Conservation (phyloP, 106 monocot genomes). For the Gastrodia elata region DNA sequence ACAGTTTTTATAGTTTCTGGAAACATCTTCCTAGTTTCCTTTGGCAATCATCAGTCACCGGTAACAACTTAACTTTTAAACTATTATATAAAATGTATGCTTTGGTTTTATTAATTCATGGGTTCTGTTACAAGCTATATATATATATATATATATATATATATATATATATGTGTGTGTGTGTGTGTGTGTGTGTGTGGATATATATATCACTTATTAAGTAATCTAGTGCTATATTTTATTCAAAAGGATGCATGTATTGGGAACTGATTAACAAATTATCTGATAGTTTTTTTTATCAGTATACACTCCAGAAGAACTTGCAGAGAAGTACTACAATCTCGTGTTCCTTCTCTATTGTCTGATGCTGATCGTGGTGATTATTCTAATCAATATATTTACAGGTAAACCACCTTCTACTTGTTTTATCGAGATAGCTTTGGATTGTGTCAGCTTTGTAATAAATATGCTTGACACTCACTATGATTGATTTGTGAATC, state of each 20-base stretch:
- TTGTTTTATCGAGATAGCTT: not conserved
- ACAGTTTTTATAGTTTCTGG: constrained; percentile 90
- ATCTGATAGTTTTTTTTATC: constrained; percentile 19
- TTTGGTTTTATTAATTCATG: constrained; percentile 1
- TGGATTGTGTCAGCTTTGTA: not conserved
- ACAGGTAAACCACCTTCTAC: constrained; percentile 39
- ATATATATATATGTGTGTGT: too few relatives aligned
- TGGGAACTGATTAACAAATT: not conserved
- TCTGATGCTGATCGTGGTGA: constrained; percentile 59
- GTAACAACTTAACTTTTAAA: constrained; percentile 24
- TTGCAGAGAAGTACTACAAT: constrained; percentile 76
- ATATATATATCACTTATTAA: too few relatives aligned
- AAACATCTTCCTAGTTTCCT: constrained; percentile 87
- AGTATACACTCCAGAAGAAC: constrained; percentile 88
- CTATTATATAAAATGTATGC: not conserved
- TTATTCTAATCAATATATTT: constrained; percentile 65
- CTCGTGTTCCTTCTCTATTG: constrained; percentile 83
- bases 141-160: too few relatives aligned
- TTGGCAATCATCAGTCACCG: constrained; percentile 99
- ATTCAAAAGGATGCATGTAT: not conserved
- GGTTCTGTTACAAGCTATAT: too few relatives aligned
- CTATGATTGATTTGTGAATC: constrained; percentile 11
- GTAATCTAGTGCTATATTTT: not conserved
- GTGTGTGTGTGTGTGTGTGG: too few relatives aligned
- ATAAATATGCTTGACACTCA: not conserved